phyloP scores from a whole-genome alignment of 305 asterid genomes.

The Fraxinus platypoda region DNA sequence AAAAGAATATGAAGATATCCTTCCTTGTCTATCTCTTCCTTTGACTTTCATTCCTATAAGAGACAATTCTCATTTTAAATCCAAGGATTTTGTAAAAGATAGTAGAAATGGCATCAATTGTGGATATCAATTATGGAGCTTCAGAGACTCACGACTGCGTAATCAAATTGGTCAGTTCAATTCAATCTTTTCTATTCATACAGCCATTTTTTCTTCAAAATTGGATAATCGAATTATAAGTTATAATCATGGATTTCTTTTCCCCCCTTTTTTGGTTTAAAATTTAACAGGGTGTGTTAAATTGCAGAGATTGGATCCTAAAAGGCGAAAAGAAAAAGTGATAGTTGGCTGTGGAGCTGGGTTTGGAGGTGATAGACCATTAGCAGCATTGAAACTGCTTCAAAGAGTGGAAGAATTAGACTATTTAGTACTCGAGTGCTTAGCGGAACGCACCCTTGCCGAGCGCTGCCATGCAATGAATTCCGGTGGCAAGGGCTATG shows the following conservation, averaged over 20 bases:
- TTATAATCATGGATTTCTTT: not conserved
- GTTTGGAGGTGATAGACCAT: constrained; percentile 89
- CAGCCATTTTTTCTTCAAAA: not conserved
- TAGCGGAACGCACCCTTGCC: constrained; percentile 98
- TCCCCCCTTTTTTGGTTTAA: not conserved
- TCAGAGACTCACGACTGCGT: constrained; percentile 56
- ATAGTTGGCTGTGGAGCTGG: constrained; percentile 96
- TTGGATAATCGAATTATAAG: not conserved
- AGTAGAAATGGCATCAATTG: constrained; percentile 33
- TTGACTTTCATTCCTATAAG: not conserved
- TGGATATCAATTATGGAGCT: constrained; percentile 25
- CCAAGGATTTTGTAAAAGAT: not conserved
- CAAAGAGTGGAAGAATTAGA: constrained; percentile 70
- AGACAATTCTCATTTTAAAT: not conserved
- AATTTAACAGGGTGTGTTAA: not conserved
- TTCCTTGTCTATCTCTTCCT: not conserved
- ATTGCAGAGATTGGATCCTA: constrained; percentile 65
- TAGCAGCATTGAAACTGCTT: constrained; percentile 83
- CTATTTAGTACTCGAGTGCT: constrained; percentile 88
- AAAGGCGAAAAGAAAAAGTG: constrained; percentile 71
- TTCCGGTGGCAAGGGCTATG: constrained; percentile 76
- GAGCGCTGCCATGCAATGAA: constrained; percentile 67
- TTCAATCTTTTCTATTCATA: not conserved
- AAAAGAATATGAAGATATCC: not conserved
- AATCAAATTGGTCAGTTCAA: constrained; percentile 52